Conservation (phyloP, 164 flowering plant species). For the Liriodendron chinense region DNA sequence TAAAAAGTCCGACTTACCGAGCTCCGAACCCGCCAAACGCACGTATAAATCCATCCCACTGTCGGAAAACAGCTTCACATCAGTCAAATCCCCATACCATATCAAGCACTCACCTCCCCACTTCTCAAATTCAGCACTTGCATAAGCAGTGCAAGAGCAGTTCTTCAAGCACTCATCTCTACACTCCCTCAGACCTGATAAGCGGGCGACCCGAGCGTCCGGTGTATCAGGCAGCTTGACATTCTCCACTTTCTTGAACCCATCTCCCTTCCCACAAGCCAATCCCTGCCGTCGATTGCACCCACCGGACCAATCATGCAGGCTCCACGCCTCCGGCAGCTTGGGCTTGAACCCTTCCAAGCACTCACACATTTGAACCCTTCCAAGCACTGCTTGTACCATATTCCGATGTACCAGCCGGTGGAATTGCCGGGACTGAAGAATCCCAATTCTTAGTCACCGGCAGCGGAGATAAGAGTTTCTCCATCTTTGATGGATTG, state of each 20-base stretch:
- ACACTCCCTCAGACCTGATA: conserved; percentile 22
- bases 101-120: conserved; percentile 26
- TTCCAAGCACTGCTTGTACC: conserved; percentile 29
- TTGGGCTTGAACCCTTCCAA: conserved; percentile 25
- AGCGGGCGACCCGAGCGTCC: background rate
- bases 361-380: conserved; percentile 22
- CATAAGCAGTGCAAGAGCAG: conserved; percentile 29
- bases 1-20: conserved; percentile 14
- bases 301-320: conserved; percentile 21
- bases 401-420: conserved; percentile 18
- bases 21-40: conserved; percentile 25
- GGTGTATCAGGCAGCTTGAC: conserved; percentile 25
- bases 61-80: conserved; percentile 9
- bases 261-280: conserved; percentile 21
- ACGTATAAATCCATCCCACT: conserved; percentile 26
- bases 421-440: conserved; percentile 14
- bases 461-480: conserved; percentile 5
- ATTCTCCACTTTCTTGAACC: conserved; percentile 9
- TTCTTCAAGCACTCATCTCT: conserved; percentile 15
- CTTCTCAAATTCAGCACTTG: conserved; percentile 7
- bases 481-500: conserved; percentile 18
- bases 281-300: conserved; percentile 9
- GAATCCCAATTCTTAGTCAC: conserved; percentile 17
- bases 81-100: conserved; percentile 28
- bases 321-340: conserved; percentile 8